Base-by-base conservation (phyloP, 2,329 filamentous ascomycete genomes). In the Calonectria hongkongensis region DNA sequence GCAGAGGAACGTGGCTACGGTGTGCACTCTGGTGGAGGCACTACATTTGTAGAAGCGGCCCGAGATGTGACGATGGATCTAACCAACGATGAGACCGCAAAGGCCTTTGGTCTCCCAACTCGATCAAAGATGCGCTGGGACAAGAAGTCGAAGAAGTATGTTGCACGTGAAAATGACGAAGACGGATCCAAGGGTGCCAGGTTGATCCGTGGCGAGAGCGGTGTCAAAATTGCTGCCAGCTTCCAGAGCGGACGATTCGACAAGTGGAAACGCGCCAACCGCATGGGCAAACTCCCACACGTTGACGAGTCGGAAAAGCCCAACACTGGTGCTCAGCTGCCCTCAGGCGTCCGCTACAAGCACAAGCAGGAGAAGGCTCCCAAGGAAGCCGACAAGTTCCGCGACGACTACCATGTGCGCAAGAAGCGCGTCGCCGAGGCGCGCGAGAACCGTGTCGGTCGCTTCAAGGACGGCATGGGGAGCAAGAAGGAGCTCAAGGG, bases 161-260 rank as follows among this genome's bases (percentile, higher is more conserved):
- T 99, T 43, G 89, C 94, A 15, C 92, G 94, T 43, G 92, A 92
- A 79, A 98, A 99, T 88, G 97, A 99, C 85, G 94, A 98, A 79
- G 97, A 99, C 85, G 97, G 97, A 47, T 97, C 88, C 79, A 93
- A 92, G 81, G 90, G 90, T 60, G 83, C 86, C 72, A 90, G 89
- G 81, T 93, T 98, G 86, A 93, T 98, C 70, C 90, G 91, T 74
- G 96, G 97, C 79, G 97, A 99, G 86, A 95, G 92, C 81, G 97
- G 97, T 68, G 95, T 96, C 87, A 98, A 98, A 88, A 98, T 99
- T 79, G 95, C 97, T 1, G 95, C 97, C 56, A 94, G 90, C 73
- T 98, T 99, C 91, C 93, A 96, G 82, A 96, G 93, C 83, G 97
- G 97, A 43, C 93, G 96, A 56, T 99, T 98, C 86, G 96, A 98